A percentile compares a stretch with the other conserved stretches of the same genome.
Conservation (phyloP, 2,329 filamentous ascomycete genomes). For the Pleomassaria siparia region DNA sequence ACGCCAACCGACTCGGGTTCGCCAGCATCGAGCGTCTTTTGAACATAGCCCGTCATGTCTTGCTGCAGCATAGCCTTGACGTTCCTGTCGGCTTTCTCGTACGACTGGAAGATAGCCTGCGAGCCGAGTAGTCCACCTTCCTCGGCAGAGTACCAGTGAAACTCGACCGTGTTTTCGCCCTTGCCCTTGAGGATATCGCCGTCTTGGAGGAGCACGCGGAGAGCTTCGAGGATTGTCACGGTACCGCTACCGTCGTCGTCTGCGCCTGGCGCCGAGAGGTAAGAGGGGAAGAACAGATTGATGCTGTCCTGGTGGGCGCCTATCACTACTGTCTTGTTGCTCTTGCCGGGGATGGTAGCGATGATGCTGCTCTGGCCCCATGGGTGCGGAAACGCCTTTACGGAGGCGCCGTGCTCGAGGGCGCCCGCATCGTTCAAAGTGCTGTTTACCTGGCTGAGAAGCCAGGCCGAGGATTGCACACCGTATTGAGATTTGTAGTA, state of each 20-base stretch:
- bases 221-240: constrained; percentile 90
- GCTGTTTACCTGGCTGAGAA: constrained; percentile 71
- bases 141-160: constrained; percentile 94
- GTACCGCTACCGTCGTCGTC: constrained; percentile 93
- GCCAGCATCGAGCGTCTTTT: constrained; percentile 79
- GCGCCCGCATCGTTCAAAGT: constrained; percentile 74
- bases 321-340: constrained; percentile 81
- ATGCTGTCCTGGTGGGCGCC: constrained; percentile 83
- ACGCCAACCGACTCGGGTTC: constrained; percentile 85
- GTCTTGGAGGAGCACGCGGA: constrained; percentile 77
- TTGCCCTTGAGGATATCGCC: constrained; percentile 69
- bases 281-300: constrained; percentile 83
- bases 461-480: constrained; percentile 83
- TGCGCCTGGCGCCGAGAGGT: constrained; percentile 85
- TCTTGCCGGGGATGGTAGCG: constrained; percentile 84
- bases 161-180: constrained; percentile 84
- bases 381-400: constrained; percentile 73
- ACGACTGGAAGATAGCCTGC: constrained; percentile 83
- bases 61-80: constrained; percentile 98
- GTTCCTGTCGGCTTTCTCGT: constrained; percentile 70
- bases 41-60: constrained; percentile 85
- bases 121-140: constrained; percentile 85
- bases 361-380: constrained; percentile 94
- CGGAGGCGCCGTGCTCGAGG: constrained; percentile 64
- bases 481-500: constrained; percentile 82